Evolutionary conservation across 2,329 filamentous ascomycete genomes (phyloP), one percentile per base, ranked within the genome.

Genomic region (Pseudopyrenochaeta lycopersici): DNA sequence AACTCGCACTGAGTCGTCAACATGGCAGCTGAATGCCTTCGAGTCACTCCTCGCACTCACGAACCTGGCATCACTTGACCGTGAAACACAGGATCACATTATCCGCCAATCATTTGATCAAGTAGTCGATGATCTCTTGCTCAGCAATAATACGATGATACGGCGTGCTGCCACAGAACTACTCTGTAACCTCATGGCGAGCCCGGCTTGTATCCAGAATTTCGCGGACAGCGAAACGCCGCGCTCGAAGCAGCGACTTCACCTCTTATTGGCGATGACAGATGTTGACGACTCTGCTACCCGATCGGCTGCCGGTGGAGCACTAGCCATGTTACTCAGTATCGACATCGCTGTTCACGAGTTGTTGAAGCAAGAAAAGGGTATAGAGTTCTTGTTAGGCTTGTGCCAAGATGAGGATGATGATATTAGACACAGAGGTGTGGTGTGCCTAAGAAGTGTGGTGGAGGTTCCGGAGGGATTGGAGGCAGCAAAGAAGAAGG

Each of bases 21-120:
- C 66, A 46, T 90, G 97, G 73, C 85, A 98, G 12, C 84, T 99
- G 0, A 92, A 95, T 0, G 88, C 90, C 0, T 99, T 98, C 64
- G 95, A 99, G 76, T 84, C 90, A 0, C 84, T 99, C 7, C 89
- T 98, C 74, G 94, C 95, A 0, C 84, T 99, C 31, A 98, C 95
- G 0, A 99, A 99, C 66, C 85, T 99, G 7, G 95, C 94, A 0
- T 96, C 91, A 0, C 74, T 80, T 44, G 89, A 93, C 47, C 84
- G 89, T 36, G 70, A 77, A 30, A 84, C 87, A 5, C 84, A 88
- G 39, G 81, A 84, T 31, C 81, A 84, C 14, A 93, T 97, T 44
- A 86, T 97, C 31, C 86, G 90, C 9, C 80, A 84, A 3, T 86
- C 89, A 1, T 96, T 91, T 85, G 73, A 86, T 1, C 85, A 86